Percentiles rank a stretch among this genome's conserved stretches.
These are phyloP conservation scores for Dothistroma pini DNA, from an alignment of 2,329 filamentous ascomycete genomes.

Conservation along the genomic window DNA sequence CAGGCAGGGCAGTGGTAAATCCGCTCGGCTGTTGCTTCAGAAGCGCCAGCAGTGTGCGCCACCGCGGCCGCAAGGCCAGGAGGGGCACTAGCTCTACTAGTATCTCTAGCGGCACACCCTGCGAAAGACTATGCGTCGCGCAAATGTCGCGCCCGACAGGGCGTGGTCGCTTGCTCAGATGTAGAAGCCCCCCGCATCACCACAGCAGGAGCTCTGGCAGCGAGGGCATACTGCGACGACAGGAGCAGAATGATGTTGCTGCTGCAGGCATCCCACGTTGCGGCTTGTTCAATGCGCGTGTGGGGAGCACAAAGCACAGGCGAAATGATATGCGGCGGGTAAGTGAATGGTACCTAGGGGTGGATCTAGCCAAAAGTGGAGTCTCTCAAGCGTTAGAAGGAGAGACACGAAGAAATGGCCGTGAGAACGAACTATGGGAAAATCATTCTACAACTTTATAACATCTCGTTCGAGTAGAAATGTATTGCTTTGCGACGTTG, in stretches of 20 bases:
- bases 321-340: background rate
- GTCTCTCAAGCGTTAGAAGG: too few species aligned
- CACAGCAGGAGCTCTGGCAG: background rate
- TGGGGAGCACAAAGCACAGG: background rate
- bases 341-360: background rate
- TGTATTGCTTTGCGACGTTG: too few species aligned
- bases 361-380: background rate
- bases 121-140: conserved; percentile 1
- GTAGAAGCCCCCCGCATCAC: background rate
- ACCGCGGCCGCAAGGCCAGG: conserved; percentile 1
- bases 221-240: background rate
- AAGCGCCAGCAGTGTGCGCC: background rate
- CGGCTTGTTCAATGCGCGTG: background rate
- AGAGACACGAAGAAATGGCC: too few species aligned
- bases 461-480: too few species aligned
- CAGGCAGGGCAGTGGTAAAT: background rate
- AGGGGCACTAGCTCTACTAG: background rate
- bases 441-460: too few species aligned
- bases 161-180: background rate
- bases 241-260: background rate
- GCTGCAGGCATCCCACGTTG: background rate
- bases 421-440: too few species aligned
- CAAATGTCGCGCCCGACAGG: background rate
- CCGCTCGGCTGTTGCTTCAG: conserved; percentile 5
- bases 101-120: background rate